Base-by-base conservation (phyloP, 192 early-diverging fungal genomes). In the Podila verticillata region DNA sequence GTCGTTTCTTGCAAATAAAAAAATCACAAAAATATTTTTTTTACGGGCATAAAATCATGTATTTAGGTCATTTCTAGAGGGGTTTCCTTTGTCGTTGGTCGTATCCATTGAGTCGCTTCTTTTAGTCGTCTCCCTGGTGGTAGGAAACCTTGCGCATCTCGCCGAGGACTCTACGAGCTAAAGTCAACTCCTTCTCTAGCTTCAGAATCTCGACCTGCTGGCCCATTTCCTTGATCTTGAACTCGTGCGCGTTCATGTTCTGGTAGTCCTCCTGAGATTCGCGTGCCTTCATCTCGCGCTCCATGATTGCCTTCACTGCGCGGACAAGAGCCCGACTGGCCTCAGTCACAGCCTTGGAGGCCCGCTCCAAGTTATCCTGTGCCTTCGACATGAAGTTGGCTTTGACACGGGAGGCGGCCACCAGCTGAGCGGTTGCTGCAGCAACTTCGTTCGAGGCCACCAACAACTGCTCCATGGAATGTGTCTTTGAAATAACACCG, bases 201-300 rank as follows among this genome's bases (percentile, higher is more conserved):
- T 97, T 95, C 71, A 98, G 86, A 61, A 99, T 97, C 84, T 92
- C 89, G 35, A 99, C 98, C 83, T 99, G 97, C 82, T 97, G 97
- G 69, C 97, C 94, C 98, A 98, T 99, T 80, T 98, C 97, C 74
- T 91, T 90, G 71, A 93, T 92, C 86, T 98, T 97, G 84, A 96
- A 94, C 82, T 99, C 96, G 83, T 97, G 94, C 28, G 92, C 90
- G 63, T 91, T 91, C 86, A 99, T 86, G 67, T 88, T 85, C 61
- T 89, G 88, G 67, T 88, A 93, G 65, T 95, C 89, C 57, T 92
- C 87, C 35, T 66, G 59, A 0, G 57, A 65, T 34, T 88, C 87
- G 48, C 94, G 90, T 12, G 89, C 82, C 49, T 92, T 86, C 68
- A 92, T 88, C 63, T 90, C 84, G 72, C 94, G 91, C 47, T 92